Conservation (phyloP, 2,329 filamentous ascomycete species). For the Ophiostoma himal-ulmi region DNA sequence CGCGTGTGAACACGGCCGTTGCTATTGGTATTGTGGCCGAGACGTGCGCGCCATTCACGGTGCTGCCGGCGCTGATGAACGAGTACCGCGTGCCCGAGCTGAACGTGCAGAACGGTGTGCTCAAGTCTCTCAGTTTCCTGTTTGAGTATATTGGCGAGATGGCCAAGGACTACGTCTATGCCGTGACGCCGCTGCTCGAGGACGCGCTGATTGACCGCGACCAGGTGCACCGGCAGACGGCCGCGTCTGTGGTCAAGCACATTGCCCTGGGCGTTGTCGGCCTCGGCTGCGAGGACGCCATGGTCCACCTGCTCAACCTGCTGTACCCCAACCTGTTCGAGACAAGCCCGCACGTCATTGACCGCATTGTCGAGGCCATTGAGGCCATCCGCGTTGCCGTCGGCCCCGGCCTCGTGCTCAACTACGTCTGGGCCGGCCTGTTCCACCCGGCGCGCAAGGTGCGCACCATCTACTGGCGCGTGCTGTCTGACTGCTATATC, state of each 20-base stretch:
- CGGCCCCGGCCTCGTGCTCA: constrained; percentile 86
- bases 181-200: constrained; percentile 89
- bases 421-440: constrained; percentile 95
- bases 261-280: constrained; percentile 96
- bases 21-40: constrained; percentile 98
- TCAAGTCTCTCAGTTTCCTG: constrained; percentile 93
- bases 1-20: constrained; percentile 95
- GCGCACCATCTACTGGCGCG: constrained; percentile 85
- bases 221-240: constrained; percentile 95
- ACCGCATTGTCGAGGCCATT: constrained; percentile 94
- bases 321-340: constrained; percentile 97
- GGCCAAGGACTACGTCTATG: constrained; percentile 99
- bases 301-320: constrained; percentile 94
- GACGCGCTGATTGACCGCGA: constrained; percentile 96
- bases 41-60: constrained; percentile 96
- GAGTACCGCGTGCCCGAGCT: constrained; percentile 97
- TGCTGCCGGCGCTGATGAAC: constrained; percentile 98
- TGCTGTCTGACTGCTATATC: constrained; percentile 97
- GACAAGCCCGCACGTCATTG: constrained; percentile 96
- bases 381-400: constrained; percentile 92
- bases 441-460: constrained; percentile 98
- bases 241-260: constrained; percentile 94
- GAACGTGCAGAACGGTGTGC: constrained; percentile 96
- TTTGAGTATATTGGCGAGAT: constrained; percentile 99
- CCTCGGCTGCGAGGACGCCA: constrained; percentile 93